A percentile compares a stretch with the other conserved stretches of the same genome.
Conservation (phyloP, 352 stramenopile species). For the Thraustotheca clavata region DNA sequence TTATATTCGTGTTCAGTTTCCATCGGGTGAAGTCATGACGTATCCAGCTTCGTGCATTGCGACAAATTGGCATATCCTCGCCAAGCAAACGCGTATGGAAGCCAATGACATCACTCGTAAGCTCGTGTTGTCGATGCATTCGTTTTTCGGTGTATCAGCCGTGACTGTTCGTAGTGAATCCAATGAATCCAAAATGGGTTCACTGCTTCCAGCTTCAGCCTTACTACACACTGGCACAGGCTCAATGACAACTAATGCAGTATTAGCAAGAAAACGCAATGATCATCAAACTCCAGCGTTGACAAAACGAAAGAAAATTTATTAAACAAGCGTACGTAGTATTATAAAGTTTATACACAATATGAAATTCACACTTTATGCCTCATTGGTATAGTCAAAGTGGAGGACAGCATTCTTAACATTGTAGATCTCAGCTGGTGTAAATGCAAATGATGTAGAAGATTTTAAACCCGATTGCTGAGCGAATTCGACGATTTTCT, state of each 20-base stretch:
- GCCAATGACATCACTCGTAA: conserved; percentile 25
- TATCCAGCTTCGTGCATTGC: conserved; percentile 37
- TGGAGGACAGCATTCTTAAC: conserved; percentile 52
- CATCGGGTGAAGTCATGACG: conserved; percentile 27
- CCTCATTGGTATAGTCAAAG: conserved; percentile 32
- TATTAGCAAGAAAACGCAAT: conserved; percentile 9
- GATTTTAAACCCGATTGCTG: conserved; percentile 25
- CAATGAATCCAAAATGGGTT: conserved; percentile 9
- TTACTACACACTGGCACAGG: background rate
- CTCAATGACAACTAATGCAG: background rate
- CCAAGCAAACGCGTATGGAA: conserved; percentile 32
- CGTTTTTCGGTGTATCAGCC: conserved; percentile 27
- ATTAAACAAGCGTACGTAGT: background rate
- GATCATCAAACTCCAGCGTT: conserved; percentile 2
- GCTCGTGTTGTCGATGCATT: conserved; percentile 26
- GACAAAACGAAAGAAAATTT: conserved; percentile 10
- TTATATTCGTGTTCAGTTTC: conserved; percentile 33
- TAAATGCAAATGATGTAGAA: conserved; percentile 30
- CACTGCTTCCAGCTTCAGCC: conserved; percentile 27
- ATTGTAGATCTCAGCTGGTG: conserved; percentile 37
- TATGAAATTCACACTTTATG: background rate
- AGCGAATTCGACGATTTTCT: conserved; percentile 58
- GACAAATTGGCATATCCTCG: conserved; percentile 29
- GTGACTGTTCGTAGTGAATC: conserved; percentile 7
- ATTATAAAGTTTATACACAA: background rate